Evolutionary conservation across 768 basidiomycete species (phyloP).

Genomic region (Obba rivulosa): DNA sequence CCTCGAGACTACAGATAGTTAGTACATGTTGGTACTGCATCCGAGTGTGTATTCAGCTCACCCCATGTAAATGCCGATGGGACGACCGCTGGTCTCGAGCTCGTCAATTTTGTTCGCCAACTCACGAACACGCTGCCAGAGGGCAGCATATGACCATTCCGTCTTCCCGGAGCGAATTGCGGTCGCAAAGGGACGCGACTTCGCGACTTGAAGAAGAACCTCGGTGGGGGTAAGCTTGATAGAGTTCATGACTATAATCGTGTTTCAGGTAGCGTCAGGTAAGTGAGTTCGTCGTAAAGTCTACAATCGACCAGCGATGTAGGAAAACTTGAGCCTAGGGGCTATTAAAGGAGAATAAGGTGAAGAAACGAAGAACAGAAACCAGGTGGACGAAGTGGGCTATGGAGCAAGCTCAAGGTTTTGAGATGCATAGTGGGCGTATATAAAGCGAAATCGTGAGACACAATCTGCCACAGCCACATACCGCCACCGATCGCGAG

Average conservation of each 20-base stretch:
- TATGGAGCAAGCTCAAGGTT: too few relatives aligned
- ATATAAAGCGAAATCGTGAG: too few relatives aligned
- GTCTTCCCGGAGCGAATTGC: constrained; percentile 18
- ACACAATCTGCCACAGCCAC: too few relatives aligned
- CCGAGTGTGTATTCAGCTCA: not conserved
- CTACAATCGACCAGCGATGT: constrained; percentile 5
- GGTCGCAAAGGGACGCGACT: constrained; percentile 18
- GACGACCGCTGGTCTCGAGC: constrained; percentile 12
- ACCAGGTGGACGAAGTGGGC: not conserved
- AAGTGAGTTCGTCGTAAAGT: constrained; percentile 2
- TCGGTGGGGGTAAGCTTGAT: constrained; percentile 23
- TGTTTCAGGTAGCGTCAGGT: not conserved
- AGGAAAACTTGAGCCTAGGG: not conserved
- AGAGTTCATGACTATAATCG: not conserved
- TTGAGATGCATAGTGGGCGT: too few relatives aligned
- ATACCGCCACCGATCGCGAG: too few relatives aligned
- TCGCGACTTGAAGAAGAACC: constrained; percentile 25
- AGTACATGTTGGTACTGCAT: not conserved
- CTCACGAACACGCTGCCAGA: constrained; percentile 26
- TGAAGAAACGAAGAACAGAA: not conserved
- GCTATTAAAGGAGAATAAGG: not conserved
- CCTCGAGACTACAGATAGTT: constrained; percentile 19
- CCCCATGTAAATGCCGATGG: constrained; percentile 26
- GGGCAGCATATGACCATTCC: constrained; percentile 26
- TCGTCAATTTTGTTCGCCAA: constrained; percentile 18